Percentiles rank a stretch among this genome's conserved stretches.
Evolutionary conservation across 2,329 filamentous ascomycete species (phyloP).

Genomic region (Neophaeococcomyces aloes): DNA sequence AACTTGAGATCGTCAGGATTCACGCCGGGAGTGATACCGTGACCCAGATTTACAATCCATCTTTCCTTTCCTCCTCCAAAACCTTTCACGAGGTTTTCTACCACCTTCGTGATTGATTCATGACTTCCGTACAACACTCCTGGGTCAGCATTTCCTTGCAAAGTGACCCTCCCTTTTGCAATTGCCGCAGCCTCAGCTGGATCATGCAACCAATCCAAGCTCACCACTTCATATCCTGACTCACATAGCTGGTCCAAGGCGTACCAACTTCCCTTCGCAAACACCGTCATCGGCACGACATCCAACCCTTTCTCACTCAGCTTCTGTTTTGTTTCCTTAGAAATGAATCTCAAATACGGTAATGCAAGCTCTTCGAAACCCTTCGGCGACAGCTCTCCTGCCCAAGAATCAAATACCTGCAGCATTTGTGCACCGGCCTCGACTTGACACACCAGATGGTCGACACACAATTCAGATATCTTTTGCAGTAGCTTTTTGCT

Average conservation of each 20-base stretch:
- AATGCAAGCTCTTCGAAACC: conserved; percentile 77
- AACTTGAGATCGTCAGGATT: conserved; percentile 88
- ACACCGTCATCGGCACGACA: conserved; percentile 89
- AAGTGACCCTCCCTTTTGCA: conserved; percentile 64
- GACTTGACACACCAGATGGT: conserved; percentile 87
- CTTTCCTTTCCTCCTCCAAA: conserved; percentile 76
- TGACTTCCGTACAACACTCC: conserved; percentile 80
- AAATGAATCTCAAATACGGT: conserved; percentile 77
- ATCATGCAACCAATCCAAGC: conserved; percentile 90
- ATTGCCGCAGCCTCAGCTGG: conserved; percentile 72
- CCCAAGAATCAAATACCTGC: conserved; percentile 98
- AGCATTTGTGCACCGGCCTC: conserved; percentile 87
- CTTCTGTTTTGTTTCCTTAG: conserved; percentile 63
- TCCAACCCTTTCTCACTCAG: conserved; percentile 65
- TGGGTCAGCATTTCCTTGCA: conserved; percentile 94
- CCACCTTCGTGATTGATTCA: conserved; percentile 68
- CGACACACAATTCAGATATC: conserved; percentile 88
- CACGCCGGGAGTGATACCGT: conserved; percentile 94
- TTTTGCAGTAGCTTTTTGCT: conserved; percentile 75
- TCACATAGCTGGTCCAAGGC: conserved; percentile 78
- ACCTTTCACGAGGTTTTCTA: conserved; percentile 76
- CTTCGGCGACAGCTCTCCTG: conserved; percentile 76
- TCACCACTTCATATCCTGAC: conserved; percentile 85
- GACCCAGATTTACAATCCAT: conserved; percentile 95
- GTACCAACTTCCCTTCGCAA: conserved; percentile 96